phyloP scores from a whole-genome alignment of 202 grass and related monocot genomes.

The Cymbopogon flexuosus region DNA sequence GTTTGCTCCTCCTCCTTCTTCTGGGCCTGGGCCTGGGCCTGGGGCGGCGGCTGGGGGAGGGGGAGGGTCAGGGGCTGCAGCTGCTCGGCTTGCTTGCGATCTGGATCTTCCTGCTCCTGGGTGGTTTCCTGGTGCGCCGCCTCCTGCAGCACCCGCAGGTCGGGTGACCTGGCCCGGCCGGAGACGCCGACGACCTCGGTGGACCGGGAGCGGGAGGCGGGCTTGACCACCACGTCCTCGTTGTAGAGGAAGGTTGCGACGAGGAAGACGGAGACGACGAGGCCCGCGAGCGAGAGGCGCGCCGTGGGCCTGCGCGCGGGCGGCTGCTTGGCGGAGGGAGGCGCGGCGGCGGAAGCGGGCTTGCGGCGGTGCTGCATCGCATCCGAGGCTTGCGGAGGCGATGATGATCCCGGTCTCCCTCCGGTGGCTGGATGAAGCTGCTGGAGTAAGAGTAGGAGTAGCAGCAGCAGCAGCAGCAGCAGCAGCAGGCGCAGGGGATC shows the following conservation, averaged over 20 bases:
- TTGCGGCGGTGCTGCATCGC: slow-evolving; percentile 59
- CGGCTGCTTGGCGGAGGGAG: slow-evolving; percentile 37
- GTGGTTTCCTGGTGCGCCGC: not conserved
- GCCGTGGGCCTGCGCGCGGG: slow-evolving; percentile 38
- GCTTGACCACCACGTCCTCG: too few relatives aligned
- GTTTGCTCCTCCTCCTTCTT: not conserved
- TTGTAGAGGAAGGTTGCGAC: slow-evolving; percentile 70
- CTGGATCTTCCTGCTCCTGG: not conserved
- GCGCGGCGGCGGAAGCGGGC: slow-evolving; percentile 32
- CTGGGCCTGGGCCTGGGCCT: too few relatives aligned
- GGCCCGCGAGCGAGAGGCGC: slow-evolving; percentile 44
- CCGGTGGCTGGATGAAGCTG: too few relatives aligned
- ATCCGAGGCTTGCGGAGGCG: too few relatives aligned
- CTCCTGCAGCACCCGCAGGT: slow-evolving; percentile 16
- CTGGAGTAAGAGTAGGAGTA: too few relatives aligned
- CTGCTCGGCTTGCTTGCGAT: not conserved
- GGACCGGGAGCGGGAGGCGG: not conserved
- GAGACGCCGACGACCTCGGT: too few relatives aligned
- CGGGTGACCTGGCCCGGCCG: slow-evolving; percentile 11
- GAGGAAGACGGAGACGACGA: slow-evolving; percentile 54
- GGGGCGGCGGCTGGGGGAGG: too few relatives aligned
- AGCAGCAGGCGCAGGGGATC: too few relatives aligned
- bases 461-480: too few relatives aligned
- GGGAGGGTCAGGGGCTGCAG: not conserved
- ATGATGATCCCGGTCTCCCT: too few relatives aligned